phyloP scores from a whole-genome alignment of 2,329 filamentous ascomycete species.

The Blastomyces percursus region DNA sequence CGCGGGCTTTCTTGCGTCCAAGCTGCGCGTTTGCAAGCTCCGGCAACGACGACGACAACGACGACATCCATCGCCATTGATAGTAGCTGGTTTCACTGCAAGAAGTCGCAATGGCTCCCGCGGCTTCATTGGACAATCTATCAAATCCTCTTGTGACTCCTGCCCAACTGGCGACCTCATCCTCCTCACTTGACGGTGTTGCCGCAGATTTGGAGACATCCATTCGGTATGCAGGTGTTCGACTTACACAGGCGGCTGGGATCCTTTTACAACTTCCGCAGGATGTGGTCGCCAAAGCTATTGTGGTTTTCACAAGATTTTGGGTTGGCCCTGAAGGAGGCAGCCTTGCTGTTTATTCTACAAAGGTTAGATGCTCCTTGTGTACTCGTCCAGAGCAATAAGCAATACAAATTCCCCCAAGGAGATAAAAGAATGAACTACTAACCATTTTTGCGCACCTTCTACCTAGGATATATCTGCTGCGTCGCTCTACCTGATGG shows the following conservation, averaged over 20 bases:
- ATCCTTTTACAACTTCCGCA: conserved; percentile 75
- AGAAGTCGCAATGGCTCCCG: conserved; percentile 16
- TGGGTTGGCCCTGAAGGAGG: conserved; percentile 50
- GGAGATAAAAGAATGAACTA: neutral
- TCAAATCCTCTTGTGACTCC: conserved; percentile 38
- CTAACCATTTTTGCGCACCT: neutral
- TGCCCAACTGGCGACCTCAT: conserved; percentile 35
- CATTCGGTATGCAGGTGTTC: conserved; percentile 34
- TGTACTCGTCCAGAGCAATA: neutral
- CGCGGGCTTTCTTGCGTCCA: too few species aligned
- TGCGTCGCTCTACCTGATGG: conserved; percentile 65
- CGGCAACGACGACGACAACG: neutral
- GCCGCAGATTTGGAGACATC: conserved; percentile 33
- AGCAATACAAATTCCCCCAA: neutral
- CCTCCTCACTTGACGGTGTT: conserved; percentile 35
- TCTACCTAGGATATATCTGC: conserved; percentile 61
- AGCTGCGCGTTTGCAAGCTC: neutral
- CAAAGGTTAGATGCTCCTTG: conserved; percentile 24
- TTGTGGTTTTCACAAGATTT: conserved; percentile 70
- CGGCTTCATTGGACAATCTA: conserved; percentile 25
- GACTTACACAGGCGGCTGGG: conserved; percentile 39
- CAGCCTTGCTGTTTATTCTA: conserved; percentile 33
- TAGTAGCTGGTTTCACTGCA: neutral
- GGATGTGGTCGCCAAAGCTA: conserved; percentile 73
- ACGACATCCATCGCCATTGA: neutral